A percentile compares a stretch with the other conserved stretches of the same genome.
These are phyloP conservation scores for Dorcoceras hygrometricum DNA, from an alignment of 257 asterid genomes.

Conservation along the genomic window DNA sequence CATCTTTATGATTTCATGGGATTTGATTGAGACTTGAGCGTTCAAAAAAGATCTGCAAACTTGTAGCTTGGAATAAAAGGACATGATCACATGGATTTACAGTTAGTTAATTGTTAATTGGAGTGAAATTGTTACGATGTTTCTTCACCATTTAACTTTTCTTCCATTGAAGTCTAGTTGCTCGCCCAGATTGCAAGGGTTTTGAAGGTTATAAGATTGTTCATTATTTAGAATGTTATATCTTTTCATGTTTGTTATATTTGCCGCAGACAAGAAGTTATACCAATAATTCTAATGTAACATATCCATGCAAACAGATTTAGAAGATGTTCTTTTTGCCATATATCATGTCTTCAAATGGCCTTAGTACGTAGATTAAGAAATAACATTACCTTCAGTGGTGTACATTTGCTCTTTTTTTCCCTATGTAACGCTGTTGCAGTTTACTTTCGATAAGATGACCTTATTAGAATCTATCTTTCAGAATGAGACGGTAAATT, in stretches of 20 bases:
- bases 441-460: no score
- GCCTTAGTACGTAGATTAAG: background rate
- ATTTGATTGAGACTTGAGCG: background rate
- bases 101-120: background rate
- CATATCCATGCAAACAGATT: no score
- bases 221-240: background rate
- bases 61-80: background rate
- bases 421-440: background rate
- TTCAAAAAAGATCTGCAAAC: background rate
- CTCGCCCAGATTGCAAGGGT: background rate
- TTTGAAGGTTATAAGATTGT: background rate
- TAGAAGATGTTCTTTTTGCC: background rate
- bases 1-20: background rate
- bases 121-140: background rate
- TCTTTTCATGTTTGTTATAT: background rate
- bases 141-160: background rate
- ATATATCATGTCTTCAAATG: background rate
- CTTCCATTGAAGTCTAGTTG: no score
- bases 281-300: background rate
- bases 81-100: background rate
- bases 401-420: no score
- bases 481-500: background rate
- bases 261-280: background rate
- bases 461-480: background rate
- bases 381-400: background rate